Evolutionary conservation across 441 rosid species (phyloP).

Genomic region (Gossypium gossypioides): DNA sequence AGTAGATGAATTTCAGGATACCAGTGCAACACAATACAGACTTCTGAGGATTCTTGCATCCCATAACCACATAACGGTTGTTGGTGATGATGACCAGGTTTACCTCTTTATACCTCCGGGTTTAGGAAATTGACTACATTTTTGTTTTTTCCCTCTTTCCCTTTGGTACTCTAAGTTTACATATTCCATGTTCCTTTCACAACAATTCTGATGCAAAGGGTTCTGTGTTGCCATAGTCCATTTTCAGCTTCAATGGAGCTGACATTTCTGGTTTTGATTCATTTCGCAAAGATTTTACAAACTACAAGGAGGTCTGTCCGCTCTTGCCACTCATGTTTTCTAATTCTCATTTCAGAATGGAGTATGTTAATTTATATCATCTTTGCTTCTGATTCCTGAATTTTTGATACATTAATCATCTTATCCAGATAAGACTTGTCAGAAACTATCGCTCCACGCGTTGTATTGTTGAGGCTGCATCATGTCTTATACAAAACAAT

Average conservation of each 20-base stretch:
- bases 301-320: conserved; percentile 64
- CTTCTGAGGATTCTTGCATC: conserved; percentile 65
- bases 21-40: conserved; percentile 82
- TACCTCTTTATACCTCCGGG: neutral
- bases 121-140: neutral
- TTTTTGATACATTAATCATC: conserved; percentile 18
- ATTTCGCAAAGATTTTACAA: conserved; percentile 73
- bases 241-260: conserved; percentile 93
- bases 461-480: conserved; percentile 86
- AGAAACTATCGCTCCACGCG: conserved; percentile 84
- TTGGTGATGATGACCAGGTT: conserved; percentile 98
- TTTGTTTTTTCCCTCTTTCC: neutral
- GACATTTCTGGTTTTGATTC: conserved; percentile 83
- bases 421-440: conserved; percentile 64
- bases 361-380: conserved; percentile 2
- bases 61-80: conserved; percentile 64
- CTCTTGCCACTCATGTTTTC: conserved; percentile 13
- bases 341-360: neutral
- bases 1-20: conserved; percentile 94
- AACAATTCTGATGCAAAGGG: neutral
- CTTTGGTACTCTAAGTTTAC: conserved; percentile 1
- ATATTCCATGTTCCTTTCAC: conserved; percentile 6
- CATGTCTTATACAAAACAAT: conserved; percentile 71
- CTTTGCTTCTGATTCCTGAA: conserved; percentile 3
- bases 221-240: conserved; percentile 52